Evolutionary conservation across 2,329 filamentous ascomycete species (phyloP).

Genomic region (Xylaria sp.): DNA sequence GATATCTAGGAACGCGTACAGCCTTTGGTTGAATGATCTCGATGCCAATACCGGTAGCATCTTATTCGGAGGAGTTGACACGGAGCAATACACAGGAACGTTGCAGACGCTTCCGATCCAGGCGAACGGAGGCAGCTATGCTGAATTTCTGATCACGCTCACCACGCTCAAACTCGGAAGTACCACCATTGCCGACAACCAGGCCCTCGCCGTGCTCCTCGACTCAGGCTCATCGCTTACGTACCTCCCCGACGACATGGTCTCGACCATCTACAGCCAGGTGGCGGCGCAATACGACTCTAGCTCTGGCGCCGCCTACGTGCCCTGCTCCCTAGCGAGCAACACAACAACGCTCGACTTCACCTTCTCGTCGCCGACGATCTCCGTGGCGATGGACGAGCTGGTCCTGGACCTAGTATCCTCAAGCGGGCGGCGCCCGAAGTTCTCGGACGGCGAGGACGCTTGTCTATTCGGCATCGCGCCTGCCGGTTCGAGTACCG

Average conservation of each 20-base stretch:
- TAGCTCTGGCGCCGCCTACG: slow-evolving; percentile 65
- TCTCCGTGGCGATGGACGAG: slow-evolving; percentile 68
- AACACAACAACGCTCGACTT: slow-evolving; percentile 61
- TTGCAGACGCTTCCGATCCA: slow-evolving; percentile 76
- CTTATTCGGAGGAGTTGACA: slow-evolving; percentile 80
- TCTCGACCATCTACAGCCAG: slow-evolving; percentile 58
- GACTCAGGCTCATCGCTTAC: slow-evolving; percentile 77
- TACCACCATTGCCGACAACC: slow-evolving; percentile 56
- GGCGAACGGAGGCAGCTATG: slow-evolving; percentile 60
- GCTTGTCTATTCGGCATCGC: slow-evolving; percentile 76
- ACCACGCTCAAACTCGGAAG: slow-evolving; percentile 65
- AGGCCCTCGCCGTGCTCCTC: slow-evolving; percentile 72
- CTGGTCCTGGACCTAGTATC: slow-evolving; percentile 66
- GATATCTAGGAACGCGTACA: slow-evolving; percentile 76
- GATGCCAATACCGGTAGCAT: slow-evolving; percentile 73
- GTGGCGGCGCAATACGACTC: slow-evolving; percentile 63
- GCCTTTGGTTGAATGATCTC: slow-evolving; percentile 80
- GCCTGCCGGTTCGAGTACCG: slow-evolving; percentile 65
- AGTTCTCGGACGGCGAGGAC: slow-evolving; percentile 62
- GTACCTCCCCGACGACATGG: slow-evolving; percentile 69
- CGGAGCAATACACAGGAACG: slow-evolving; percentile 69
- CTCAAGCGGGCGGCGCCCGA: slow-evolving; percentile 59
- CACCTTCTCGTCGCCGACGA: slow-evolving; percentile 64
- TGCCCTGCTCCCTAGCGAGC: slow-evolving; percentile 66
- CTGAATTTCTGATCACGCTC: slow-evolving; percentile 76